phyloP scores from a whole-genome alignment of 768 basidiomycete species.

The Boletus sp. region DNA sequence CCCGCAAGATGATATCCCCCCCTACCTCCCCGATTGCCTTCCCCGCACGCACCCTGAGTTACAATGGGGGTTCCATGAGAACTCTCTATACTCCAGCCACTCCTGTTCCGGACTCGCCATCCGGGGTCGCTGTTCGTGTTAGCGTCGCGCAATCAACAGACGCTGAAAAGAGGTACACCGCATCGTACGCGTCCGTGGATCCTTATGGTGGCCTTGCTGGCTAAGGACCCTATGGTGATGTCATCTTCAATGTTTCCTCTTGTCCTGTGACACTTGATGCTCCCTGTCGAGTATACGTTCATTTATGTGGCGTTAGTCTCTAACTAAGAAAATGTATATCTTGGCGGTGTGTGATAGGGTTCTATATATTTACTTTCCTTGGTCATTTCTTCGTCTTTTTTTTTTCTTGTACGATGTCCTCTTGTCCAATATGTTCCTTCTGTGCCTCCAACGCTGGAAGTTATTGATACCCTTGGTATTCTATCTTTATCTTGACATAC shows the following conservation, averaged over 20 bases:
- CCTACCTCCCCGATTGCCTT: slow-evolving; percentile 33
- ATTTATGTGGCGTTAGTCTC: not conserved
- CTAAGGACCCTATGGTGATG: slow-evolving; percentile 5
- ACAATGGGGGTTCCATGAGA: slow-evolving; percentile 28
- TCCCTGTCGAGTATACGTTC: not conserved
- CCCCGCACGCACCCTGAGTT: slow-evolving; percentile 26
- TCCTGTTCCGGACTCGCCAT: slow-evolving; percentile 10
- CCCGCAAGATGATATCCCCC: slow-evolving; percentile 37
- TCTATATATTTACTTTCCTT: not conserved
- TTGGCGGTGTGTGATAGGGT: slow-evolving; percentile 12
- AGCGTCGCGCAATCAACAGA: slow-evolving; percentile 10
- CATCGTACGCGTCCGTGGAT: slow-evolving; percentile 25
- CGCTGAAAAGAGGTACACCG: slow-evolving; percentile 25
- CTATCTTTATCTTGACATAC: slow-evolving; percentile 15
- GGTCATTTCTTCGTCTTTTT: not conserved
- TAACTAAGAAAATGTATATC: slow-evolving; percentile 16
- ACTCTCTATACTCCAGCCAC: slow-evolving; percentile 27
- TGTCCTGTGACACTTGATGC: not conserved
- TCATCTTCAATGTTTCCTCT: not conserved
- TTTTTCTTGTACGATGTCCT: slow-evolving; percentile 3
- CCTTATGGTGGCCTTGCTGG: slow-evolving; percentile 18
- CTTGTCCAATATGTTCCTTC: slow-evolving; percentile 1
- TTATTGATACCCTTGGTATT: slow-evolving; percentile 22
- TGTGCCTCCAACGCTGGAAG: slow-evolving; percentile 4
- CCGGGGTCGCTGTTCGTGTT: not conserved